Percentiles rank a stretch among this genome's conserved stretches.
Evolutionary conservation across 306 rosid genomes (phyloP).

Genomic region (Rosa persica): DNA sequence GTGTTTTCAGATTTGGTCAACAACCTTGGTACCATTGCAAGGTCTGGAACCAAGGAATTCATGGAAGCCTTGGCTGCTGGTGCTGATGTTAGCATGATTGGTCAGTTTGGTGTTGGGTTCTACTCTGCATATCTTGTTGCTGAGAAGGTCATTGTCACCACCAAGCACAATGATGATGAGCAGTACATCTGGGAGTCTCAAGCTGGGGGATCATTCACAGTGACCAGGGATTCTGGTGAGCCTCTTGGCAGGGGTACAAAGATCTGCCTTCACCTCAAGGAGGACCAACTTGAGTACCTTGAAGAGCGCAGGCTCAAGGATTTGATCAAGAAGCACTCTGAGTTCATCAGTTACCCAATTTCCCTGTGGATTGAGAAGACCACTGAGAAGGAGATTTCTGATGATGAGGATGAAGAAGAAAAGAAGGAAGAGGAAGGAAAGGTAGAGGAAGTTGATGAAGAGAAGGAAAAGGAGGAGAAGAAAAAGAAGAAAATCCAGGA

Average conservation of each 20-base stretch:
- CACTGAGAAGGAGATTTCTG: conserved; percentile 86
- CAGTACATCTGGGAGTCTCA: conserved; percentile 97
- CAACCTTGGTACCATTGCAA: conserved; percentile 93
- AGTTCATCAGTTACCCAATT: conserved; percentile 95
- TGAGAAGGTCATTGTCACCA: conserved; percentile 77
- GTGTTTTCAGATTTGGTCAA: conserved; percentile 78
- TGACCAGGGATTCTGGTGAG: conserved; percentile 87
- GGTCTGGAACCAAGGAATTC: conserved; percentile 98
- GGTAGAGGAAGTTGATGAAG: conserved; percentile 88
- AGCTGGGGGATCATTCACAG: conserved; percentile 93
- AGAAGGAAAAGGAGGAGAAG: conserved; percentile 83
- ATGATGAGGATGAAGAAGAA: conserved; percentile 91
- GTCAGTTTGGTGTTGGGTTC: conserved; percentile 98
- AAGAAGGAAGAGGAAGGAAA: conserved; percentile 92
- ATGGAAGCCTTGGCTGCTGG: conserved; percentile 99
- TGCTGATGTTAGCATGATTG: conserved; percentile 98
- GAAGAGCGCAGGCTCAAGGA: conserved; percentile 91
- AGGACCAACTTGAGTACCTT: conserved; percentile 92
- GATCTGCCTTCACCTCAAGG: conserved; percentile 76
- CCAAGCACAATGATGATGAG: conserved; percentile 95
- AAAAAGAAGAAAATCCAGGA: conserved; percentile 90
- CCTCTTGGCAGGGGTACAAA: conserved; percentile 83
- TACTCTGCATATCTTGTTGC: conserved; percentile 92
- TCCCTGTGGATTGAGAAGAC: conserved; percentile 95
- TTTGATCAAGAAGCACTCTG: conserved; percentile 90